phyloP scores from a whole-genome alignment of 306 rosid genomes.

The Senna siamea region DNA sequence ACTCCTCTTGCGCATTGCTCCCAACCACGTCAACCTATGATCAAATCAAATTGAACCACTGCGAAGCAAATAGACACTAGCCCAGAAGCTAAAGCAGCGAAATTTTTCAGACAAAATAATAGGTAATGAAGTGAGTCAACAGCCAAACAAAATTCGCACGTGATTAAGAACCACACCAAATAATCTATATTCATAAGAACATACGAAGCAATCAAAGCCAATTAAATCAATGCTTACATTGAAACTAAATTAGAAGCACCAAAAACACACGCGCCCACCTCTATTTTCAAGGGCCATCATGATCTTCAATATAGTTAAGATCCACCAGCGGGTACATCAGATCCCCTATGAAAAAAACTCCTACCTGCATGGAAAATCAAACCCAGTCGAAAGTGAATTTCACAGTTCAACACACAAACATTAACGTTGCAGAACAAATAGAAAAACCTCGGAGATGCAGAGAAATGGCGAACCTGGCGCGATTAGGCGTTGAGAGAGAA shows the following conservation, averaged over 20 bases:
- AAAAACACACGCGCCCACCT: slow-evolving; percentile 46
- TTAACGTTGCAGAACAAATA: slow-evolving; percentile 24
- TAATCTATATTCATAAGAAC: not conserved
- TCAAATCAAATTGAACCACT: slow-evolving; percentile 35
- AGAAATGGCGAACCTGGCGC: slow-evolving; percentile 44
- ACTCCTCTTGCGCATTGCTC: slow-evolving; percentile 31
- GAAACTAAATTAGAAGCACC: not conserved
- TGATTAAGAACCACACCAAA: not conserved
- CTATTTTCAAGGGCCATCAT: slow-evolving; percentile 88
- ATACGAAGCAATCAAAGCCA: not conserved
- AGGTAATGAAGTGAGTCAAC: slow-evolving; percentile 1
- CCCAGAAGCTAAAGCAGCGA: slow-evolving; percentile 21
- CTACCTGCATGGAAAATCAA: slow-evolving; percentile 44
- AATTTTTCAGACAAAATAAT: not conserved
- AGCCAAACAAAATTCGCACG: slow-evolving; percentile 13
- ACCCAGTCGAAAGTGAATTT: slow-evolving; percentile 20
- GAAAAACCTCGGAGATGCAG: slow-evolving; percentile 22
- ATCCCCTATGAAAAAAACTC: slow-evolving; percentile 55
- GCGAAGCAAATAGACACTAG: slow-evolving; percentile 28
- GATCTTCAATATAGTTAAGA: slow-evolving; percentile 71
- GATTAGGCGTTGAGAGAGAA: slow-evolving; percentile 30
- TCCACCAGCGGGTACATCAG: slow-evolving; percentile 89
- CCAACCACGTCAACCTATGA: slow-evolving; percentile 34
- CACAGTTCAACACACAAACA: slow-evolving; percentile 19
- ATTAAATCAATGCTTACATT: slow-evolving; percentile 26